These are phyloP conservation scores for Nyssa sinensis DNA, from an alignment of 148 eudicot genomes.

Conservation along the genomic window DNA sequence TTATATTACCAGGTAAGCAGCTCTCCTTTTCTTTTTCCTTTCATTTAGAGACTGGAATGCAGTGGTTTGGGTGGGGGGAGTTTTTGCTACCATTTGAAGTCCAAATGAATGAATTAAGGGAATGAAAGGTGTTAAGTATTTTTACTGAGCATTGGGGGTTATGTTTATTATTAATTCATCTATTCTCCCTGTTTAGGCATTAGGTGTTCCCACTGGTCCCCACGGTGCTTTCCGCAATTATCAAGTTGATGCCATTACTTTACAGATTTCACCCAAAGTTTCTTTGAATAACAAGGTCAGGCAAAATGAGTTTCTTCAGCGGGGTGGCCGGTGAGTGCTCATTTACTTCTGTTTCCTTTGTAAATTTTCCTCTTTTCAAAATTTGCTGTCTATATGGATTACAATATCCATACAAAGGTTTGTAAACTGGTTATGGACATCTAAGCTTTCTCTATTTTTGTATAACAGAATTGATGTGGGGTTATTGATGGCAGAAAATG, in stretches of 20 bases:
- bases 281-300: slow-evolving; percentile 41
- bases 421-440: not conserved
- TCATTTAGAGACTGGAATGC: not conserved
- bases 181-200: slow-evolving; percentile 46
- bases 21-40: not conserved
- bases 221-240: slow-evolving; percentile 99
- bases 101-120: not conserved
- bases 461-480: not conserved
- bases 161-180: not conserved
- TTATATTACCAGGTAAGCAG: slow-evolving; percentile 71
- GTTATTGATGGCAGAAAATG: not conserved
- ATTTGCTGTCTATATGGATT: not conserved
- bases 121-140: not conserved
- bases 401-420: slow-evolving; percentile 9
- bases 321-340: slow-evolving; percentile 70
- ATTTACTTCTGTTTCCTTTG: not conserved
- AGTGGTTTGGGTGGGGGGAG: not conserved
- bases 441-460: not conserved
- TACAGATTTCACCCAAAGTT: slow-evolving; percentile 61
- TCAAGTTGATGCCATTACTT: slow-evolving; percentile 92
- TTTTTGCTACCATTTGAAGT: not conserved
- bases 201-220: slow-evolving; percentile 94
- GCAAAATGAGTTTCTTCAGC: slow-evolving; percentile 59
- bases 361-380: not conserved
- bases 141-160: not conserved